Percentiles rank a stretch among this genome's conserved stretches.
These are phyloP conservation scores for Microdochium nivale DNA, from an alignment of 2,329 filamentous ascomycete genomes.

Conservation along the genomic window DNA sequence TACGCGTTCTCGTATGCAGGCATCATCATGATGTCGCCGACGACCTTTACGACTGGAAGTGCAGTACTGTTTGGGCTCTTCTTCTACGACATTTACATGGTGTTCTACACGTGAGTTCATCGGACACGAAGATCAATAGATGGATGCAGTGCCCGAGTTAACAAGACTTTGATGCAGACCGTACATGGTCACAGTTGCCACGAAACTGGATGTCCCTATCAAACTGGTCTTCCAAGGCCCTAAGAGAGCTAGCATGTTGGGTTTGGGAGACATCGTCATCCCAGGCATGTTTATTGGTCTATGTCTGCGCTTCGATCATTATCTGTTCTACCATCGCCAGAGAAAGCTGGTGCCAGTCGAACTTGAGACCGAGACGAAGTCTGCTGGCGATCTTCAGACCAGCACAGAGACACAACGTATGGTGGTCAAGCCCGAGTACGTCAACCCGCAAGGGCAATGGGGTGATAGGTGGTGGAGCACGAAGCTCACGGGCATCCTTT, in stretches of 20 bases:
- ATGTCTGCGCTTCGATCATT: slow-evolving; percentile 85
- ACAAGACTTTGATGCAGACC: slow-evolving; percentile 38
- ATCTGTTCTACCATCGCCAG: slow-evolving; percentile 68
- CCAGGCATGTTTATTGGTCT: slow-evolving; percentile 86
- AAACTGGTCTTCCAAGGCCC: slow-evolving; percentile 72
- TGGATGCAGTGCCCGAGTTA: slow-evolving; percentile 5
- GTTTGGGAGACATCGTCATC: slow-evolving; percentile 87
- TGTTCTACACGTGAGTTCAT: slow-evolving; percentile 64
- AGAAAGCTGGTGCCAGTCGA: slow-evolving; percentile 37
- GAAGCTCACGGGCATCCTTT: slow-evolving; percentile 14
- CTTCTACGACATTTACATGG: slow-evolving; percentile 91
- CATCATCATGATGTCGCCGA: slow-evolving; percentile 78
- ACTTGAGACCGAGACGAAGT: slow-evolving; percentile 18
- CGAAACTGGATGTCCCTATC: slow-evolving; percentile 81
- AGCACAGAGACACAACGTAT: slow-evolving; percentile 30
- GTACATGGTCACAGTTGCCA: slow-evolving; percentile 82
- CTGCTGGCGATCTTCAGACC: slow-evolving; percentile 23
- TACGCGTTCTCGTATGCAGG: slow-evolving; percentile 81
- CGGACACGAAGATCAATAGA: not conserved
- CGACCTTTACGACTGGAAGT: slow-evolving; percentile 75
- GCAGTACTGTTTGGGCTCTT: slow-evolving; percentile 74
- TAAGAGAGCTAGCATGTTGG: slow-evolving; percentile 70
- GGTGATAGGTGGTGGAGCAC: slow-evolving; percentile 75
- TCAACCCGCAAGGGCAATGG: slow-evolving; percentile 64
- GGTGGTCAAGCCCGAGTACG: slow-evolving; percentile 42